Base-by-base conservation (phyloP, 192 early-diverging fungal genomes). In the Phlyctochytrium planicorne region DNA sequence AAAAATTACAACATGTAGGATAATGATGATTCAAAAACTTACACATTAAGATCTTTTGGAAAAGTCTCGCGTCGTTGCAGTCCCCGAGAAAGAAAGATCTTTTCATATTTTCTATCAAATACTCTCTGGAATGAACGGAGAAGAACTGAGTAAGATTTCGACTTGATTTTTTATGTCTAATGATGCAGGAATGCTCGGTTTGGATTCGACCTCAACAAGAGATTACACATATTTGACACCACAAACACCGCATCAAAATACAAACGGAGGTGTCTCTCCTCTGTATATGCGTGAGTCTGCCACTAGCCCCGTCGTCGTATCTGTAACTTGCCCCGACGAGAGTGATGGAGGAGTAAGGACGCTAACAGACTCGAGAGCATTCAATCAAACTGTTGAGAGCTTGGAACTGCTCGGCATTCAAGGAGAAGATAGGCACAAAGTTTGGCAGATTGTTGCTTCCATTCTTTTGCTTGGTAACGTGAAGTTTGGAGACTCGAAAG, bases 51-150 rank as follows among this genome's bases (percentile, higher is more conserved):
- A 70, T 52, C 33, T 70, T 16, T 23, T 70, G 69, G 69, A 70
- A 59, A 72, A 70, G 63, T 76, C 72, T 27, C 55, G 74, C 10
- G 74, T 75, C 20, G 74, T 75, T 16, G 23, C 32, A 23, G 63
- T 75, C 53, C 65, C 69, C 23, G 37, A 73, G 10, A 25, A 36
- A 16, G 93, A 94, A 70, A 84, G 92, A 52, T 91, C 89, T 69
- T 98, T 92, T 76, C 93, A 96, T 70, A 87, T 94, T 23, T 93
- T 98, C 70, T 94, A 98, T 78, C 89, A 94, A 63, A 77, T 98
- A 30, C 82, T 95, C 2, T 84, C 91, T n/a, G 95, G 94, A 0
- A 83, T 90, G 6, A 64, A 80, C 32, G 85, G 85, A 36, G 90
- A 95, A 20, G 52, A 86, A 87, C 57, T 66, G 3, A 32, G 36